These are phyloP conservation scores for Hypomyces perniciosus DNA, from an alignment of 2,329 filamentous ascomycete genomes.

Conservation along the genomic window DNA sequence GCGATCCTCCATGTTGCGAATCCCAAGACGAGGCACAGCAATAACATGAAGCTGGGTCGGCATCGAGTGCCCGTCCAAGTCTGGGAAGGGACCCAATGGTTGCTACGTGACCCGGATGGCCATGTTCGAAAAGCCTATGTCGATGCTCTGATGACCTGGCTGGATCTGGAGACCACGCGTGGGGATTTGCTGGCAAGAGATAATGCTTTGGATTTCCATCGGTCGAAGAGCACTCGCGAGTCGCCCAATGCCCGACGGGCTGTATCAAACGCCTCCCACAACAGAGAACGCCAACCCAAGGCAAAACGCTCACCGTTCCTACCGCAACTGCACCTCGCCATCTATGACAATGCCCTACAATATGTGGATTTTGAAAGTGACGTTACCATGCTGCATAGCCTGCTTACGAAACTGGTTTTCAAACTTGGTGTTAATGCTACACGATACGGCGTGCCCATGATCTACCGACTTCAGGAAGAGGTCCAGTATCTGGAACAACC, in stretches of 20 bases:
- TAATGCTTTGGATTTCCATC: constrained; percentile 43
- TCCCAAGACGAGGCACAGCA: constrained; percentile 51
- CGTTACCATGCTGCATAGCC: constrained; percentile 67
- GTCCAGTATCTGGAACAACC: constrained; percentile 61
- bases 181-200: constrained; percentile 58
- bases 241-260: constrained; percentile 51
- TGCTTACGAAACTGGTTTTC: constrained; percentile 67
- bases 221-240: constrained; percentile 39
- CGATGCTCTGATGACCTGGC: constrained; percentile 77
- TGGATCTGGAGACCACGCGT: constrained; percentile 69
- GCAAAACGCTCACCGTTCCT: constrained; percentile 65
- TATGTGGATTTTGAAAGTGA: constrained; percentile 67
- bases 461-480: constrained; percentile 81
- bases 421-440: constrained; percentile 78
- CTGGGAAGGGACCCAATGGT: constrained; percentile 96
- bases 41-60: constrained; percentile 59
- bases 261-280: constrained; percentile 58
- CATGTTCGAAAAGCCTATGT: constrained; percentile 79
- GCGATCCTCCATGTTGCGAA: constrained; percentile 79
- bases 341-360: constrained; percentile 84
- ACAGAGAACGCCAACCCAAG: constrained; percentile 48
- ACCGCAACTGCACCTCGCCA: constrained; percentile 72
- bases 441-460: constrained; percentile 77
- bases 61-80: constrained; percentile 72
- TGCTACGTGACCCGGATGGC: constrained; percentile 72